Base-by-base conservation (phyloP, 2,329 filamentous ascomycete species). In the Neocucurbitaria cava region DNA sequence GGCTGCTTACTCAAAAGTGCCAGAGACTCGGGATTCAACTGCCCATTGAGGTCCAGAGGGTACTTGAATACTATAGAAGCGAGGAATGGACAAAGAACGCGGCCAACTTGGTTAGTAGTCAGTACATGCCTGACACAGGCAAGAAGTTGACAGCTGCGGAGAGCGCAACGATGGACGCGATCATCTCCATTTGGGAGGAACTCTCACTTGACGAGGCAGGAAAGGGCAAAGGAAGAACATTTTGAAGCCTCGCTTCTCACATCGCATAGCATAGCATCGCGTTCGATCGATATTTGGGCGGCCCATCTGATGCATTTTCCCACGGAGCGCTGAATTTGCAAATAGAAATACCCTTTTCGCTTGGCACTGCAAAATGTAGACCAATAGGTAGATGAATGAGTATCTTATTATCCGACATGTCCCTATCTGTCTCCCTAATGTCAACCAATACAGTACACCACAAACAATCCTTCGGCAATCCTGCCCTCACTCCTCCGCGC, bases 31-130 rank as follows among this genome's bases (percentile, higher is more conserved):
- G 49, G 1, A 59, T 73, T 30, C 49, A 50, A 21, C 28, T 73
- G 18, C 70, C 70, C 4, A 21, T 41, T 2, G 67, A 71, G 24
- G 48, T 67, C 7, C 55, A 57, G 20, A 60, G 36, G 5, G 56
- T 57, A 15, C 41, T 71, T 6, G 61, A 68, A 20, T 50, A 52
- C 15, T 71, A 66, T 30, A 59, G 49, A 10, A 70, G 59, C 41
- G 67, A 71, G 35, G 69, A 72, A 40, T 73, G 70, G 70, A 73
- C 68, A 1, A 65, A 58, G 24, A 64, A 66, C 13, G 70, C 68
- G 20, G 62, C 60, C 1, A 58, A 40, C 23, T 26, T 67, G 24
- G 63, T 72, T 17, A 71, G 67, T 17, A 71, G 67, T 39, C 68
- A 69, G 44, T 73, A 68, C 30, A 64, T 72, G 52, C 66, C 68